Percentiles rank a stretch among this genome's conserved stretches.
phyloP scores from a whole-genome alignment of 139 green algal species.

The Picochlorum sp. region DNA sequence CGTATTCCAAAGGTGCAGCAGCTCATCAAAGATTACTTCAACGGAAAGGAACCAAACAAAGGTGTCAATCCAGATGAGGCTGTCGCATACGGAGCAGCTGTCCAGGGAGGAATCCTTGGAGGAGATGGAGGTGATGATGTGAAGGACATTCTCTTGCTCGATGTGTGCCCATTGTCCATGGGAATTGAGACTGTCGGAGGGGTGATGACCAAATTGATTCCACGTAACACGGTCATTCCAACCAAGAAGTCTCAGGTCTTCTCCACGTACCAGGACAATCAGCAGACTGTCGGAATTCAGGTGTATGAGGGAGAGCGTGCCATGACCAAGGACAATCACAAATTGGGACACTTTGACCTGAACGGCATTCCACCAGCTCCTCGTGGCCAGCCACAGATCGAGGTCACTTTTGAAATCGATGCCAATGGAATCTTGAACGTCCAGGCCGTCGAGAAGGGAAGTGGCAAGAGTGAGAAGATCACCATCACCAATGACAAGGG shows the following conservation, averaged over 20 bases:
- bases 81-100: conserved; percentile 84
- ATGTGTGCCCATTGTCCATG: conserved; percentile 83
- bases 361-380: conserved; percentile 82
- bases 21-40: conserved; percentile 82
- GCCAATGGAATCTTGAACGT: conserved; percentile 91
- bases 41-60: conserved; percentile 91
- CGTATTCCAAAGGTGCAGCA: conserved; percentile 90
- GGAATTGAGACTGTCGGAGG: conserved; percentile 88
- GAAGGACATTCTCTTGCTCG: conserved; percentile 78
- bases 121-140: conserved; percentile 65
- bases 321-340: conserved; percentile 93
- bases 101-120: conserved; percentile 83
- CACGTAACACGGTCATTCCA: conserved; percentile 82
- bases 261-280: conserved; percentile 97
- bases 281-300: conserved; percentile 83
- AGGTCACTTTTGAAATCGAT: conserved; percentile 84
- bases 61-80: conserved; percentile 92
- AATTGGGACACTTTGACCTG: conserved; percentile 86
- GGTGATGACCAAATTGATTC: conserved; percentile 93
- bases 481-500: conserved; percentile 81
- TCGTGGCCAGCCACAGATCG: conserved; percentile 74
- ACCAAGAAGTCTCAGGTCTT: conserved; percentile 99
- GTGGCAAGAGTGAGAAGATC: conserved; percentile 75
- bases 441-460: conserved; percentile 73
- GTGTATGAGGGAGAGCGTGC: conserved; percentile 84